Percentiles rank a stretch among this genome's conserved stretches.
These are phyloP conservation scores for baker's yeast (Saccharomyces cerevisiae) DNA, from an alignment of 805 yeast genomes.

Conservation along the genomic window DNA sequence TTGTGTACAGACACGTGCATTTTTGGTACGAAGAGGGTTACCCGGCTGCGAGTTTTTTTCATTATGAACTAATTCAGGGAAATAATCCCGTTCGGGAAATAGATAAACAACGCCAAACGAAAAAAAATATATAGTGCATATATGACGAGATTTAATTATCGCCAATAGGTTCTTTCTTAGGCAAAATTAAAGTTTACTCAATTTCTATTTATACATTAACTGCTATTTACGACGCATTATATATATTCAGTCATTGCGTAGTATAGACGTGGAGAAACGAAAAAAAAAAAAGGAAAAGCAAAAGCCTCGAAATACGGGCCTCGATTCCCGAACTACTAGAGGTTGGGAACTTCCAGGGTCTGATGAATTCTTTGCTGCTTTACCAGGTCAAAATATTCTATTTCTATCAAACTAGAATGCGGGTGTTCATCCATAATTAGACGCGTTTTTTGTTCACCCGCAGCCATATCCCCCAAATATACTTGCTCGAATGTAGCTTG, in stretches of 20 bases:
- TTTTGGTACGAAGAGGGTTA: not conserved
- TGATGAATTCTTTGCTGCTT: not conserved
- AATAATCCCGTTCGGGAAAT: not conserved
- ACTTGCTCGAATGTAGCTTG: not conserved
- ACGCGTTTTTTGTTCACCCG: not conserved
- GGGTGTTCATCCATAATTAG: not conserved
- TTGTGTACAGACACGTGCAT: not conserved
- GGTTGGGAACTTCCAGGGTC: not conserved
- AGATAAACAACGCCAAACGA: not conserved
- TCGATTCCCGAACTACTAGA: not conserved
- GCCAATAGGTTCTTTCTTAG: not conserved
- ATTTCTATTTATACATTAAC: not conserved
- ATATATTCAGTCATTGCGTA: not conserved
- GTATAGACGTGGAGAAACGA: not conserved
- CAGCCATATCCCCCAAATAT: not conserved
- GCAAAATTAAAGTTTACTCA: not conserved
- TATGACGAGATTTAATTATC: not conserved
- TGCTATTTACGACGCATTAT: not conserved
- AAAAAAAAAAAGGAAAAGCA: not conserved
- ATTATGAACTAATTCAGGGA: not conserved
- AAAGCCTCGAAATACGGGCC: not conserved
- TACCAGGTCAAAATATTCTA: not conserved
- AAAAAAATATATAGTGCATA: not conserved
- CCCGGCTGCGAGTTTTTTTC: not conserved
- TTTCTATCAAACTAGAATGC: not conserved